These are phyloP conservation scores for Choricystis sp. DNA, from an alignment of 139 green algal species.

Conservation along the genomic window DNA sequence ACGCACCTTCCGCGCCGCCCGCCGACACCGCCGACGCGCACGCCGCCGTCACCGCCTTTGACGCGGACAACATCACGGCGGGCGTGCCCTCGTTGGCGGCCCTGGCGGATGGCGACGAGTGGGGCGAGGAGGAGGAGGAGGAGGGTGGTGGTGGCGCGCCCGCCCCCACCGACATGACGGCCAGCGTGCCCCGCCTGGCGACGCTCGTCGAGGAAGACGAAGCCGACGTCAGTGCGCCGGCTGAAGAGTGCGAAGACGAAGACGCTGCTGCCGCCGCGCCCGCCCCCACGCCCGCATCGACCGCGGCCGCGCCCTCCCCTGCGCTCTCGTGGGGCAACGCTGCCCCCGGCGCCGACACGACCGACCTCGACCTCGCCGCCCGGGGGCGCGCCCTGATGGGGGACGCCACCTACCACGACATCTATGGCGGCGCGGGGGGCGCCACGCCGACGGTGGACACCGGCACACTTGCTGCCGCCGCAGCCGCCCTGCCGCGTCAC, in stretches of 20 bases:
- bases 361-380: constrained; percentile 27
- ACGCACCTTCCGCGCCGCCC: not conserved
- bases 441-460: not conserved
- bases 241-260: not conserved
- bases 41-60: not conserved
- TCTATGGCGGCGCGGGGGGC: constrained; percentile 28
- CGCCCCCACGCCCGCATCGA: constrained; percentile 4
- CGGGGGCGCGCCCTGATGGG: constrained; percentile 47
- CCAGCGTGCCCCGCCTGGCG: constrained; percentile 41
- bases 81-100: constrained; percentile 3
- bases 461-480: not conserved
- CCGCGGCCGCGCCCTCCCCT: constrained; percentile 3
- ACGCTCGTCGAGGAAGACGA: constrained; percentile 58
- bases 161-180: constrained; percentile 46
- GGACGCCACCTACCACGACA: constrained; percentile 47
- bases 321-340: constrained; percentile 63
- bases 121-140: constrained; percentile 4
- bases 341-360: constrained; percentile 42
- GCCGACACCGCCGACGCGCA: not conserved
- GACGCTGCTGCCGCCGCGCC: not conserved
- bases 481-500: not conserved
- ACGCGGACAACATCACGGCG: not conserved
- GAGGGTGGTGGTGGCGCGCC: constrained; percentile 10
- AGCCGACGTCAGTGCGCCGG: constrained; percentile 4
- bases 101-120: constrained; percentile 13